phyloP scores from a whole-genome alignment of 2,329 filamentous ascomycete genomes.

The Zymoseptoria tritici region DNA sequence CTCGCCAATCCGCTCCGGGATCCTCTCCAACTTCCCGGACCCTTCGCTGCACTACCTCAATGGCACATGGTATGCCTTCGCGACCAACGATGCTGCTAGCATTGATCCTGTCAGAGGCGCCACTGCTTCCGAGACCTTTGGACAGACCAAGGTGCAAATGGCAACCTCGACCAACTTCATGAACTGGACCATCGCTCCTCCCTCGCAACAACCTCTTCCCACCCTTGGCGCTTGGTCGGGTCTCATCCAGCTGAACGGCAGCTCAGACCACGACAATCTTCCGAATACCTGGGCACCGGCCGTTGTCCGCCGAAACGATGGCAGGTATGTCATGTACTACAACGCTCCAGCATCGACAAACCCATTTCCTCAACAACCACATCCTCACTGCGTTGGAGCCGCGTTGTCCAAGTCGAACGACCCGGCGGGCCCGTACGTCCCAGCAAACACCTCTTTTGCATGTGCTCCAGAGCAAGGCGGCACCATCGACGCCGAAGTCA shows the following conservation, averaged over 20 bases:
- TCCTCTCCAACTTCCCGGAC: constrained; percentile 33
- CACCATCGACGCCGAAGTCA: constrained; percentile 29
- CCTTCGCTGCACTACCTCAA: constrained; percentile 28
- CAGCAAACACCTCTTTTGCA: constrained; percentile 17
- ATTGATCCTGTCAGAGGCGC: constrained; percentile 15
- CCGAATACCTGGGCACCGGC: constrained; percentile 26
- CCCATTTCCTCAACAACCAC: constrained; percentile 14
- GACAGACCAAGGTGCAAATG: constrained; percentile 31
- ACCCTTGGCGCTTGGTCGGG: constrained; percentile 8
- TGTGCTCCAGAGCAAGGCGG: constrained; percentile 26
- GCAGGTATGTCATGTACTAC: constrained; percentile 31
- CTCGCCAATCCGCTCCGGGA: constrained; percentile 17
- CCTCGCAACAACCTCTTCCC: constrained; percentile 14
- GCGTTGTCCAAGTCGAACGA: constrained; percentile 21
- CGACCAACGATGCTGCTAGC: constrained; percentile 31
- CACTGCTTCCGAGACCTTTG: constrained; percentile 13
- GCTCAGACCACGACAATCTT: background rate
- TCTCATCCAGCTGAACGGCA: background rate
- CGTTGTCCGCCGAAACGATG: constrained; percentile 23
- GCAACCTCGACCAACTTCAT: constrained; percentile 32
- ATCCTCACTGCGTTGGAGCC: constrained; percentile 29
- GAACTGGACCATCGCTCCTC: constrained; percentile 26
- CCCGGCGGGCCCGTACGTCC: constrained; percentile 26
- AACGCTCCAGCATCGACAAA: constrained; percentile 12
- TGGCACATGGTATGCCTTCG: constrained; percentile 33